Conservation (phyloP, 768 basidiomycete genomes). For the Termitomyces heimii region DNA sequence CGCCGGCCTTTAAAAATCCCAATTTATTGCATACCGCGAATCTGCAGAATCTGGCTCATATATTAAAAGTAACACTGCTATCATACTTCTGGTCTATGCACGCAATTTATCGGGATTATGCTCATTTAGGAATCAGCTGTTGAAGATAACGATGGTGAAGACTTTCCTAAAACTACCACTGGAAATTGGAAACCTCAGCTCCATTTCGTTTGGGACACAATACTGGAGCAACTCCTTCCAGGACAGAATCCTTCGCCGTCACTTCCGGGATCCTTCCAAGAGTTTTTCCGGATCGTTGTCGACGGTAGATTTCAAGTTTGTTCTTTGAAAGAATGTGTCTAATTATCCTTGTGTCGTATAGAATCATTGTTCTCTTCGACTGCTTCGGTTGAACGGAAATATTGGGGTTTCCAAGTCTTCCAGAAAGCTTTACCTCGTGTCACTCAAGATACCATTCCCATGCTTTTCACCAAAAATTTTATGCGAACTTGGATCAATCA, state of each 20-base stretch:
- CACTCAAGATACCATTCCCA: constrained; percentile 59
- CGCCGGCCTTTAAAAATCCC: constrained; percentile 72
- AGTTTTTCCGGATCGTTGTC: constrained; percentile 88
- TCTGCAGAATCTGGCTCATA: constrained; percentile 61
- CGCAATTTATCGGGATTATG: constrained; percentile 9
- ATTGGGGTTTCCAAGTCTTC: constrained; percentile 95
- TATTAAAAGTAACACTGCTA: constrained; percentile 61
- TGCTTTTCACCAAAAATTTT: constrained; percentile 91
- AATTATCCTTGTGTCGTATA: constrained; percentile 24
- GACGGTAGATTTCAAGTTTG: constrained; percentile 58
- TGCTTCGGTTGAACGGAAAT: constrained; percentile 84
- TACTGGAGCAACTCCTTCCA: constrained; percentile 72
- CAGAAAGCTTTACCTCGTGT: constrained; percentile 70
- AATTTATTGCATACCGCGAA: constrained; percentile 70
- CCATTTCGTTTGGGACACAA: constrained; percentile 86
- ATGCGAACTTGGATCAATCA: constrained; percentile 98
- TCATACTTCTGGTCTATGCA: neutral
- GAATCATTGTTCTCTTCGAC: constrained; percentile 84
- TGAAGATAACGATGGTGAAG: constrained; percentile 48
- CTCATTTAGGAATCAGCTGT: constrained; percentile 45
- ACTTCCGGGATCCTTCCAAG: constrained; percentile 67
- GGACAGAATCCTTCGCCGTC: constrained; percentile 28
- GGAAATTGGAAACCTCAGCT: constrained; percentile 84
- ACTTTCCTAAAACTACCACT: constrained; percentile 40
- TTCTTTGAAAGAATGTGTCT: neutral